Evolutionary conservation across 108 stramenopile genomes (phyloP).

Genomic region (Schizochytrium sp.): DNA sequence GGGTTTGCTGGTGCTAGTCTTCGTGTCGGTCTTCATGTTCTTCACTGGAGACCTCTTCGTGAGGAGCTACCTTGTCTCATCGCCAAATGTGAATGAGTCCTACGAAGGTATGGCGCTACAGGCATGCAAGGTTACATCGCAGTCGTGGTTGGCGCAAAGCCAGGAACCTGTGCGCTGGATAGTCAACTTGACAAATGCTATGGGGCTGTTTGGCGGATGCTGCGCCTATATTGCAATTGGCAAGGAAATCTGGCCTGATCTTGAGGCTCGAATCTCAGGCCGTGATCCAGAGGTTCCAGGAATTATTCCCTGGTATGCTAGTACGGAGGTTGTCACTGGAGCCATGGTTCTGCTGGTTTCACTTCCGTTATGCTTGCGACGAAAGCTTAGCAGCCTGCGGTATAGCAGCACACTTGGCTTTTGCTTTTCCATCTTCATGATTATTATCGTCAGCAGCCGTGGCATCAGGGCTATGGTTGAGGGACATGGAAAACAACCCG

Average conservation of each 20-base stretch:
- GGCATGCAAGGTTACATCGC: constrained; percentile 49
- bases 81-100: not conserved
- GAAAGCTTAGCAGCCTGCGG: constrained; percentile 45
- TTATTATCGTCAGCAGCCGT: not conserved
- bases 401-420: constrained; percentile 40
- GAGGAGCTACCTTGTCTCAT: constrained; percentile 1
- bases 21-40: constrained; percentile 27
- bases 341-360: not conserved
- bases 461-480: constrained; percentile 7
- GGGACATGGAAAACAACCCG: not conserved
- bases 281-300: not conserved
- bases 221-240: constrained; percentile 60
- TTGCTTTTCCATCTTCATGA: constrained; percentile 46
- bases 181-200: constrained; percentile 25
- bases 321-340: constrained; percentile 31
- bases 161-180: not conserved
- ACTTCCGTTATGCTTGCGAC: constrained; percentile 15
- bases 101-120: constrained; percentile 48
- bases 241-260: constrained; percentile 51
- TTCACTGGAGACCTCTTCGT: constrained; percentile 49
- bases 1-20: constrained; percentile 17
- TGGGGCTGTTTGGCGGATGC: constrained; percentile 57
- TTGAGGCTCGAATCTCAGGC: not conserved
- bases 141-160: not conserved
- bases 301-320: not conserved